phyloP scores from a whole-genome alignment of 179 eudicot genomes.

The Silene vulgaris region DNA sequence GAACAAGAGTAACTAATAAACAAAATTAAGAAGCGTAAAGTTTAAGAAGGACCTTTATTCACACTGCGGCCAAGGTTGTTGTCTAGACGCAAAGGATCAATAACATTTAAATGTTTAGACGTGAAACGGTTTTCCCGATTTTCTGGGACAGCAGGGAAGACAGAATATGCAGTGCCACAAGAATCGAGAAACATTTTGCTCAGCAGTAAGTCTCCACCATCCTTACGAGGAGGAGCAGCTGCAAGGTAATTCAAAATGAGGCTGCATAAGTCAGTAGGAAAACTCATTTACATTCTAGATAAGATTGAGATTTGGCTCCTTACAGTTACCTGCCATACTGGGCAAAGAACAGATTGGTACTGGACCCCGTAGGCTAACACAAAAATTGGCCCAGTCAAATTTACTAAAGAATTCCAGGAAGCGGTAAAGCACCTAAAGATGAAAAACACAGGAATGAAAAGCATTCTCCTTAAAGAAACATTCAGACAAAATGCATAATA shows the following conservation, averaged over 20 bases:
- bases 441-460: background rate
- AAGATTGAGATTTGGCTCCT: background rate
- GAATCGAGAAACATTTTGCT: conserved; percentile 44
- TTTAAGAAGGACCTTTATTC: conserved; percentile 42
- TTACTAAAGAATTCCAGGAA: conserved; percentile 92
- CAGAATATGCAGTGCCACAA: conserved; percentile 45
- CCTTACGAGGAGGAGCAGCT: conserved; percentile 54
- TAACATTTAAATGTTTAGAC: conserved; percentile 45
- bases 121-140: conserved; percentile 36
- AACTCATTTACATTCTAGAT: background rate
- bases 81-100: conserved; percentile 50
- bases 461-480: background rate
- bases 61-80: conserved; percentile 68
- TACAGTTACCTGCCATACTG: conserved; percentile 50
- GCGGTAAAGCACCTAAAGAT: conserved; percentile 76
- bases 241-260: conserved; percentile 21
- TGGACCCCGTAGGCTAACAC: conserved; percentile 96
- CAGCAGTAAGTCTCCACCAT: conserved; percentile 45
- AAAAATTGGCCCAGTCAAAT: conserved; percentile 93
- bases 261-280: conserved; percentile 13
- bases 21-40: background rate
- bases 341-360: conserved; percentile 80
- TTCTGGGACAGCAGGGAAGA: conserved; percentile 38
- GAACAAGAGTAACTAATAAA: background rate
- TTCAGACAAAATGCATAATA: conserved; percentile 2